Percentiles rank a stretch among this genome's conserved stretches.
These are phyloP conservation scores for Lentinula sp. DNA, from an alignment of 768 basidiomycete genomes.

Conservation along the genomic window DNA sequence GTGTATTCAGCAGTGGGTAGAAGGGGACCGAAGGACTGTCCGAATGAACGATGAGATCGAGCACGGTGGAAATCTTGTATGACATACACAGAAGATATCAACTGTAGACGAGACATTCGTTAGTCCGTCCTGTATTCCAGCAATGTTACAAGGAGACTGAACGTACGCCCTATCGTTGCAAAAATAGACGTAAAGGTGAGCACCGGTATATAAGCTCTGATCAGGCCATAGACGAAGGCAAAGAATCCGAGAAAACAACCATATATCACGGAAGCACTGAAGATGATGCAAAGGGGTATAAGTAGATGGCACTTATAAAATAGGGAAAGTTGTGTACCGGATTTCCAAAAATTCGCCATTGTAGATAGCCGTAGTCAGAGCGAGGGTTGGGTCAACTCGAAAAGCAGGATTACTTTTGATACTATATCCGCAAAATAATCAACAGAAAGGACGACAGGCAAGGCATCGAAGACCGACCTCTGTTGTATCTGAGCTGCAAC, in stretches of 20 bases:
- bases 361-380: conserved; percentile 36
- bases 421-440: background rate
- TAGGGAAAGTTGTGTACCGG: conserved; percentile 14
- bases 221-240: conserved; percentile 33
- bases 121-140: background rate
- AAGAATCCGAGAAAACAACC: conserved; percentile 45
- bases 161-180: conserved; percentile 32
- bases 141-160: background rate
- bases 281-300: background rate
- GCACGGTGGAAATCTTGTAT: background rate
- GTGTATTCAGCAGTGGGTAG: conserved; percentile 41
- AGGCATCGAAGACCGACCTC: conserved; percentile 18
- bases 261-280: conserved; percentile 35
- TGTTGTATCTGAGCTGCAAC: conserved; percentile 21
- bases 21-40: conserved; percentile 39
- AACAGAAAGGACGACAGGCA: background rate
- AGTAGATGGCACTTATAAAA: background rate
- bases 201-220: conserved; percentile 41
- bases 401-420: conserved; percentile 18
- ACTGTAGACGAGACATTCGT: conserved; percentile 9
- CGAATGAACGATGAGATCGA: background rate
- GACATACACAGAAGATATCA: conserved; percentile 23
- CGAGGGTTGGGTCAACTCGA: conserved; percentile 29
- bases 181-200: conserved; percentile 39
- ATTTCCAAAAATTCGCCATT: conserved; percentile 44